phyloP scores from a whole-genome alignment of 495 filamentous ascomycete genomes.

The Xeromyces bisporus region DNA sequence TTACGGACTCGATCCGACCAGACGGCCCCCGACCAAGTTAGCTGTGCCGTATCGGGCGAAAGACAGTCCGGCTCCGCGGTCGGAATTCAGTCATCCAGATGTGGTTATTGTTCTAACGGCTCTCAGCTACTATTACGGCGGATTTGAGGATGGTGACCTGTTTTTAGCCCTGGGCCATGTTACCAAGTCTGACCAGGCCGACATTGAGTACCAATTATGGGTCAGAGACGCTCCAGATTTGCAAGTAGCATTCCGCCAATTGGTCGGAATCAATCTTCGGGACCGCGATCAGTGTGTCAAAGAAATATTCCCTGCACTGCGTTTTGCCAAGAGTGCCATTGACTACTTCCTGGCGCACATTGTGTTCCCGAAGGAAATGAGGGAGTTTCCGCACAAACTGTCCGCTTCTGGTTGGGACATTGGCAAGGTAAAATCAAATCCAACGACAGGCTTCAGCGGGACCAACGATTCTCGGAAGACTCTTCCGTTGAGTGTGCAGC shows the following conservation, averaged over 20 bases:
- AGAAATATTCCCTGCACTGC: constrained; percentile 34
- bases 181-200: constrained; percentile 36
- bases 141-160: constrained; percentile 36
- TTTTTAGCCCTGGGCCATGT: constrained; percentile 29
- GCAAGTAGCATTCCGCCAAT: constrained; percentile 22
- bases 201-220: constrained; percentile 39
- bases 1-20: constrained; percentile 38
- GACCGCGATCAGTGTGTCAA: constrained; percentile 27
- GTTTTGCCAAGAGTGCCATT: constrained; percentile 30
- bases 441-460: constrained; percentile 55
- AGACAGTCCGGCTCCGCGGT: constrained; percentile 41
- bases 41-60: constrained; percentile 58
- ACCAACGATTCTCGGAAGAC: constrained; percentile 47
- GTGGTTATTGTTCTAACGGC: constrained; percentile 48
- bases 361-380: constrained; percentile 48
- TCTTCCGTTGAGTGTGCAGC: constrained; percentile 38
- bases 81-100: constrained; percentile 63
- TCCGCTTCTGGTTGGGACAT: constrained; percentile 56
- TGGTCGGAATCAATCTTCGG: constrained; percentile 40
- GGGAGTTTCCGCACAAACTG: constrained; percentile 43
- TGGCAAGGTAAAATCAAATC: constrained; percentile 4
- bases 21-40: constrained; percentile 34
- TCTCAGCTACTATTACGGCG: constrained; percentile 51
- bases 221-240: constrained; percentile 17
- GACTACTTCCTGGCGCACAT: constrained; percentile 42